A percentile compares a stretch with the other conserved stretches of the same genome.
Evolutionary conservation across 257 asterid species (phyloP).

Genomic region (Solanum ossicruentum): DNA sequence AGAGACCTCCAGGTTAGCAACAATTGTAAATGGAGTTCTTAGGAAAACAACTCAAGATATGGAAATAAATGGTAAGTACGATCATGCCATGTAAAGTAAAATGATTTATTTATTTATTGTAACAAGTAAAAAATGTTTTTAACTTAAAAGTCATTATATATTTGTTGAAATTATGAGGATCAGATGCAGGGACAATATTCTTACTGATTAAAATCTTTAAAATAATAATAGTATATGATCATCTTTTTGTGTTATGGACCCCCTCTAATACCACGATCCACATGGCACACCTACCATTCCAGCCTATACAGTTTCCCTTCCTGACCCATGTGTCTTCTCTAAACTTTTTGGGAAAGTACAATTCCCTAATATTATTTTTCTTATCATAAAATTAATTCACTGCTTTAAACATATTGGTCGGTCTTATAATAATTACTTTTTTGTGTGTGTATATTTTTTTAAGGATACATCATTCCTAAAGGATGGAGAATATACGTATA

Average conservation of each 20-base stretch:
- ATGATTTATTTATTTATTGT: too few relatives aligned
- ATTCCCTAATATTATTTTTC: neutral
- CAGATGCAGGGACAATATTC: neutral
- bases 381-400: neutral
- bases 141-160: neutral
- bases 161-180: neutral
- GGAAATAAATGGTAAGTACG: conserved; percentile 30
- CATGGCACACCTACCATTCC: conserved; percentile 38
- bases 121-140: neutral
- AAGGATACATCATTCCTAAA: conserved; percentile 77
- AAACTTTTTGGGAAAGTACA: neutral
- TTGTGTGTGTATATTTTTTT: neutral
- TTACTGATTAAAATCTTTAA: neutral
- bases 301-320: conserved; percentile 29
- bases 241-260: conserved; percentile 1
- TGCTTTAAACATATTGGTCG: neutral
- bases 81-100: neutral
- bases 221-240: neutral
- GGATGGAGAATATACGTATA: conserved; percentile 91
- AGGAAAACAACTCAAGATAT: conserved; percentile 38
- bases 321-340: conserved; percentile 16
- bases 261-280: conserved; percentile 9
- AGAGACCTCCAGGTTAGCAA: conserved; percentile 39
- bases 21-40: conserved; percentile 36
- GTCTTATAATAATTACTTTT: neutral